phyloP scores from a whole-genome alignment of 2,329 filamentous ascomycete species.

The Seiridium cupressi region DNA sequence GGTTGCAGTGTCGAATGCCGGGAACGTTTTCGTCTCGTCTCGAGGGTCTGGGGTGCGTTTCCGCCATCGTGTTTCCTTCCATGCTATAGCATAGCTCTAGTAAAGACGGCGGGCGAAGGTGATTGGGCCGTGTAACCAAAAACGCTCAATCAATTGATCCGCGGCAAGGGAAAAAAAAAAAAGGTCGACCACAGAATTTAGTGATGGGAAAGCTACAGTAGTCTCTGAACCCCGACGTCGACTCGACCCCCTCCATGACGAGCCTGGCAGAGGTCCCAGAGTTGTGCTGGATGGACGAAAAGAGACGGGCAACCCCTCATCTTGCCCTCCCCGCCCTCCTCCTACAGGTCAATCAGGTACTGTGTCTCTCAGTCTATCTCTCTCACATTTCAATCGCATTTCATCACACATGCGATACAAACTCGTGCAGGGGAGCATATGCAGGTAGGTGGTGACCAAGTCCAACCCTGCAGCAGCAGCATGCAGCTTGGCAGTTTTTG shows the following conservation, averaged over 20 bases:
- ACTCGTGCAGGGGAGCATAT: neutral
- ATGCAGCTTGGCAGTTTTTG: constrained; percentile 1
- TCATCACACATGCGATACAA: constrained; percentile 1
- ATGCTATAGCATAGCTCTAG: neutral
- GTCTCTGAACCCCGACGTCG: neutral
- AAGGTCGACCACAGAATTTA: neutral
- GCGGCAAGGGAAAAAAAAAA: neutral
- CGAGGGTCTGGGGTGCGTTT: neutral
- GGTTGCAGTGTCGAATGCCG: constrained; percentile 1
- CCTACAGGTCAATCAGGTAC: neutral
- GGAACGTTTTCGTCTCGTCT: constrained; percentile 2
- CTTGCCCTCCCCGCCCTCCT: neutral
- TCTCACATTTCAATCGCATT: neutral
- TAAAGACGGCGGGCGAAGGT: neutral
- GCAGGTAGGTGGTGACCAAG: constrained; percentile 5
- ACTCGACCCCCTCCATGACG: neutral
- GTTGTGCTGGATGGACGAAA: too few species aligned
- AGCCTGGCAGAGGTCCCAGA: too few species aligned
- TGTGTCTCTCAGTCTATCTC: neutral
- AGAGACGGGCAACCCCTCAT: neutral
- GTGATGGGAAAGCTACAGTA: neutral
- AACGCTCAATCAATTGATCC: neutral
- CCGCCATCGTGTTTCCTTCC: neutral
- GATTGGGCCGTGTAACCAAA: constrained; percentile 1
- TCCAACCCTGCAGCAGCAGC: constrained; percentile 3